Base-by-base conservation (phyloP, 2,329 filamentous ascomycete species). In the Massarina eburnea region DNA sequence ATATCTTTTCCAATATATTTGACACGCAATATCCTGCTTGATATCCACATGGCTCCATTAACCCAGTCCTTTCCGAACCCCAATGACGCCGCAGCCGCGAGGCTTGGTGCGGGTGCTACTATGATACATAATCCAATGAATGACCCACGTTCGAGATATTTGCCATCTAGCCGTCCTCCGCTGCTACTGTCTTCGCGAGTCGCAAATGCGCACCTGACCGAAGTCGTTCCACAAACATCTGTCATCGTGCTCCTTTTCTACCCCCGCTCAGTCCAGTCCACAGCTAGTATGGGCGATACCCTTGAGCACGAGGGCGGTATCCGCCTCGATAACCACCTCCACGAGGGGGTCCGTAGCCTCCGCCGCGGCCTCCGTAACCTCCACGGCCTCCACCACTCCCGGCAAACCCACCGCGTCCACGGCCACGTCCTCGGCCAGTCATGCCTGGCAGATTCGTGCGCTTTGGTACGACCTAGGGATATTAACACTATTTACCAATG, bases 401-500 rank as follows among this genome's bases (percentile, higher is more conserved):
- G 10, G 51, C 45, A n/a, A 45, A 39, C 12, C 67, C 73, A 21
- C 80, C 78, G 27, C 84, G 84, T 41, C 89, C 79, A 37, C 45
- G 43, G 45, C 91, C 90, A 54, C 92, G 84, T 32, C 45, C 45
- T 40, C 35, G 35, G 15, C 45, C 30, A 58, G 82, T 87, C 90
- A 99, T 92, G 49, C 94, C 94, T 1, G 94, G 94, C 42, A 99
- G 78, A 69, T 99, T 99, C 59, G 94, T 99, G 51, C 94, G 88
- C 78, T 99, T 99, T 26, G 94, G 92, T 18, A 86, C 83, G 46
- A 89, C 86, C 86, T 89, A 49, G 1, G 7, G 0, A 7, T n/a
- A 33, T 33, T 65, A 41, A 66, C 30, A 32, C 18, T 4, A 30
- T 14, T n/a, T 18, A 12, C 15, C 43, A 29, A 39, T 38, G 20